These are phyloP conservation scores for Fusarium virguliforme DNA, from an alignment of 2,329 filamentous ascomycete species.

Conservation along the genomic window DNA sequence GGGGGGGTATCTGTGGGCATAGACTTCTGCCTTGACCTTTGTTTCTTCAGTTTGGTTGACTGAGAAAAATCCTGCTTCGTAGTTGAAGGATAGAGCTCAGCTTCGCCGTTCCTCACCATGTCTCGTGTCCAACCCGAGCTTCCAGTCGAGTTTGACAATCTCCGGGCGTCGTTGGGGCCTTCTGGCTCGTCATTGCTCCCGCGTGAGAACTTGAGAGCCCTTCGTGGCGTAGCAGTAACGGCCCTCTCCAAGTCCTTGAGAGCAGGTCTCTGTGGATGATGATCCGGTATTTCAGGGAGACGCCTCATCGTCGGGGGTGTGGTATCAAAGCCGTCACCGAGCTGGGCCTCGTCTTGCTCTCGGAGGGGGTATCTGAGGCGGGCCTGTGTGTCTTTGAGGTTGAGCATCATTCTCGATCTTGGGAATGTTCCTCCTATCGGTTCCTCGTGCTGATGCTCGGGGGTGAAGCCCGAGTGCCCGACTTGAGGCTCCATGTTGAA, in stretches of 20 bases:
- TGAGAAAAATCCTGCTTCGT: conserved; percentile 32
- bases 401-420: conserved; percentile 34
- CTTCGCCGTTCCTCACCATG: conserved; percentile 5
- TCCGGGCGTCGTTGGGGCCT: background rate
- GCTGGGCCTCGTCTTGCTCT: conserved; percentile 4
- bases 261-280: conserved; percentile 17
- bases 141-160: background rate
- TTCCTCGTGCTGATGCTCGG: conserved; percentile 26
- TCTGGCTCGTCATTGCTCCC: conserved; percentile 4
- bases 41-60: conserved; percentile 21
- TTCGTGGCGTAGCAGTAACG: conserved; percentile 29
- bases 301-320: conserved; percentile 16
- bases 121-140: background rate
- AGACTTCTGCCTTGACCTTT: conserved; percentile 9
- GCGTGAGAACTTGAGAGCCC: conserved; percentile 15
- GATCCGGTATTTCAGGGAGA: conserved; percentile 16
- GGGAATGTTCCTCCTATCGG: conserved; percentile 14
- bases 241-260: conserved; percentile 32
- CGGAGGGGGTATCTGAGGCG: conserved; percentile 27
- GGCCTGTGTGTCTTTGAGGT: conserved; percentile 33
- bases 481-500: conserved; percentile 30
- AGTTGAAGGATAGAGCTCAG: conserved; percentile 15
- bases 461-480: conserved; percentile 46
- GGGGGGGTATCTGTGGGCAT: conserved; percentile 20
- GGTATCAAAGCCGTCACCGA: conserved; percentile 10